A percentile compares a stretch with the other conserved stretches of the same genome.
These are phyloP conservation scores for Coemansia sp. DNA, from an alignment of 192 early-diverging fungal species.

Conservation along the genomic window DNA sequence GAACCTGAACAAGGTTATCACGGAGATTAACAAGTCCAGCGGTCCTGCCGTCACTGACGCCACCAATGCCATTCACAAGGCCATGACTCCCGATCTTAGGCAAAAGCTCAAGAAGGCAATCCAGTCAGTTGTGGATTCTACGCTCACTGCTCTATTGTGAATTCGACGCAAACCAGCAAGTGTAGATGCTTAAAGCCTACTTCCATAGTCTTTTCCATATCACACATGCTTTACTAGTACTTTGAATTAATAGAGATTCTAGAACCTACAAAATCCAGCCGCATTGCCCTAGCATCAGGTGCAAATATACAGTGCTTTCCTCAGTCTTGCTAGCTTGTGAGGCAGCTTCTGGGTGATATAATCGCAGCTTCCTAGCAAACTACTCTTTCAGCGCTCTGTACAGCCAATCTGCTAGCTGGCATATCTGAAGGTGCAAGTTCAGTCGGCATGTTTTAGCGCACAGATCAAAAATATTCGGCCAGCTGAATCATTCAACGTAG, in stretches of 20 bases:
- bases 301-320: neutral
- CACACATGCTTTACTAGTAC: neutral
- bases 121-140: slow-evolving; percentile 38
- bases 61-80: slow-evolving; percentile 33
- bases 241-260: neutral
- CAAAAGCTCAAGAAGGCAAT: slow-evolving; percentile 53
- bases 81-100: slow-evolving; percentile 48
- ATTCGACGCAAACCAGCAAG: neutral
- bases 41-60: slow-evolving; percentile 38
- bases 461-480: neutral
- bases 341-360: neutral
- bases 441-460: neutral
- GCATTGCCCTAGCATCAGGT: neutral
- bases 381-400: neutral
- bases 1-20: slow-evolving; percentile 27
- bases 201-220: neutral
- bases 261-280: neutral
- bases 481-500: neutral
- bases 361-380: neutral
- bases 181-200: too few relatives aligned
- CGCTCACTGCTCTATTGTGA: slow-evolving; percentile 41
- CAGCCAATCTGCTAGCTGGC: neutral
- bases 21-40: slow-evolving; percentile 44
- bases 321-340: neutral
- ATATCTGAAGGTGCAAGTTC: neutral